A percentile compares a stretch with the other conserved stretches of the same genome.
phyloP scores from a whole-genome alignment of 208 protist genomes.

The Trypanosoma brucei region DNA sequence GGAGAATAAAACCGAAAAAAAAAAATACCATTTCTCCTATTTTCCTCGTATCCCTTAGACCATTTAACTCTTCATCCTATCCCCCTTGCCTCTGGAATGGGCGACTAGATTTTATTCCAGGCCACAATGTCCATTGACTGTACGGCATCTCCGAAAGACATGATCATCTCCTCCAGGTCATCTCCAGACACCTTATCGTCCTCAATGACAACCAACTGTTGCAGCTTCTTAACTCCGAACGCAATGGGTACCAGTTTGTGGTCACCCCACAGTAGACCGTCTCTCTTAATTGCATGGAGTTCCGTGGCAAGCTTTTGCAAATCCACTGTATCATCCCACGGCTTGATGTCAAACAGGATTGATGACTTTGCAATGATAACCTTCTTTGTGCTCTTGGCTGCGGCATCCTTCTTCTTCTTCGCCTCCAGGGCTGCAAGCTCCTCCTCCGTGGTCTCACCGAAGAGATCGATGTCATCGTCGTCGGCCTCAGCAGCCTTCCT shows the following conservation, averaged over 20 bases:
- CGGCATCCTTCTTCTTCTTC: slow-evolving; percentile 85
- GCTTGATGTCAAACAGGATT: slow-evolving; percentile 92
- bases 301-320: slow-evolving; percentile 83
- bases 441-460: slow-evolving; percentile 85
- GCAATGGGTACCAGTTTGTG: slow-evolving; percentile 88
- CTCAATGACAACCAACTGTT: slow-evolving; percentile 92
- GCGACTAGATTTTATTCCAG: slow-evolving; percentile 94
- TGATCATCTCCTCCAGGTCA: slow-evolving; percentile 92
- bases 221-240: slow-evolving; percentile 95
- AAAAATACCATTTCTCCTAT: slow-evolving; percentile 6
- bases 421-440: slow-evolving; percentile 80
- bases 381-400: slow-evolving; percentile 81
- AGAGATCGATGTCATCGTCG: slow-evolving; percentile 90
- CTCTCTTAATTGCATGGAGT: slow-evolving; percentile 78
- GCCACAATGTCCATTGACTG: slow-evolving; percentile 94
- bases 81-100: background rate
- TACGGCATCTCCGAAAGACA: slow-evolving; percentile 90
- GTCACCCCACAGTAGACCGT: slow-evolving; percentile 91
- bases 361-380: slow-evolving; percentile 84
- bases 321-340: slow-evolving; percentile 91
- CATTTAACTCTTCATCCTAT: background rate
- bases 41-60: background rate
- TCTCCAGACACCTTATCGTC: slow-evolving; percentile 94
- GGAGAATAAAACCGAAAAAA: background rate
- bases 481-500: slow-evolving; percentile 37